Conservation (phyloP, 1,139 yeast species). For the Yamadazyma blattariae region DNA sequence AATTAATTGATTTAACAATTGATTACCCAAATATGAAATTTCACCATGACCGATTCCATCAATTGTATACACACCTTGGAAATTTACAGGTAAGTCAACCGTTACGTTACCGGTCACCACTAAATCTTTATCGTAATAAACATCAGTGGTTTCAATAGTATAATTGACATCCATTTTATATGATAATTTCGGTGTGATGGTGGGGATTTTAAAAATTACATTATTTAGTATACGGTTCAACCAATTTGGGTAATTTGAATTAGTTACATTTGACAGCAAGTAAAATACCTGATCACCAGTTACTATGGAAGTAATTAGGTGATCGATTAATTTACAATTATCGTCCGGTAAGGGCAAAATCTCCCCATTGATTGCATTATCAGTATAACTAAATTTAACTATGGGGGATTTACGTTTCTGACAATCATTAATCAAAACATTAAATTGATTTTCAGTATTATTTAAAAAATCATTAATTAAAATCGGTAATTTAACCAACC, state of each 20-base stretch:
- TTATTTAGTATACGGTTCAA: constrained; percentile 10
- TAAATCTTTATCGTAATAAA: too few species aligned
- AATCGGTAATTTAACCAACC: constrained; percentile 1
- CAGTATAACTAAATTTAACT: constrained; percentile 2
- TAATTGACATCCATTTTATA: too few species aligned
- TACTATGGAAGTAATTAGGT: constrained; percentile 2
- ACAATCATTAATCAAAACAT: constrained; percentile 6
- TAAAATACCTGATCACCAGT: constrained; percentile 1
- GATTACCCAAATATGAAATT: too few species aligned
- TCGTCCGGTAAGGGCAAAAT: constrained; percentile 5
- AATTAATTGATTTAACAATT: too few species aligned
- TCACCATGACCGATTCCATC: too few species aligned
- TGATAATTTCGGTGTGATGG: too few species aligned
- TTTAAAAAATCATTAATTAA: constrained; percentile 2
- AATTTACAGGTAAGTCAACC: too few species aligned
- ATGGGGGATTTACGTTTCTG: constrained; percentile 1
- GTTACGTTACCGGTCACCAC: too few species aligned
- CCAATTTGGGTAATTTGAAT: constrained; percentile 11
- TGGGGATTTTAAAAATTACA: constrained; percentile 4
- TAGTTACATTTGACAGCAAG: background rate
- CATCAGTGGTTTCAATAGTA: too few species aligned
- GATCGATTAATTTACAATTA: constrained; percentile 6
- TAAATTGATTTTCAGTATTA: constrained; percentile 2
- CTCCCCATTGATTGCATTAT: constrained; percentile 1
- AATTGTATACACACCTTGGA: too few species aligned